Conservation (phyloP, 2,329 filamentous ascomycete species). For the Cucurbitaria berberidis region DNA sequence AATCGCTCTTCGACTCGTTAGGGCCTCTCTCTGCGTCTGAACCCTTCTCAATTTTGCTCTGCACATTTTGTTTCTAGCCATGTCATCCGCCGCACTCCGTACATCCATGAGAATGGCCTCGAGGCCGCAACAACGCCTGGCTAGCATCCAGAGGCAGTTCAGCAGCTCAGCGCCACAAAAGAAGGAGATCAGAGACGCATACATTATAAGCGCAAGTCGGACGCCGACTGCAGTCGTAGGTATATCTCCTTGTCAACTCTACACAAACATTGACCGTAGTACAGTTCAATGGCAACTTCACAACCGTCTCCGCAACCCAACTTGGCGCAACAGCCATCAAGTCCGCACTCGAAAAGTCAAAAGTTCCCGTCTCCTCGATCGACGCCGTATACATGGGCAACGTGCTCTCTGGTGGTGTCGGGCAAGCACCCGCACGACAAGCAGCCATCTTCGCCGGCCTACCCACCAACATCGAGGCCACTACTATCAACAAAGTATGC, state of each 20-base stretch:
- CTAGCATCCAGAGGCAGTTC: constrained; percentile 47
- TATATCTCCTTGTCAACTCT: not conserved
- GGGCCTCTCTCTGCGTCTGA: constrained; percentile 23
- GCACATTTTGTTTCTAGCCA: constrained; percentile 15
- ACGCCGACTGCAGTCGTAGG: constrained; percentile 87
- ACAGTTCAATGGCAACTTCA: constrained; percentile 93
- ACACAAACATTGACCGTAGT: constrained; percentile 4
- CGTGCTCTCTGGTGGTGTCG: constrained; percentile 81
- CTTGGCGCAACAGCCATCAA: constrained; percentile 92
- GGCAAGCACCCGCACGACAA: constrained; percentile 91
- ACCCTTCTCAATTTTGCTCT: constrained; percentile 5
- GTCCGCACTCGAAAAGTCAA: constrained; percentile 84
- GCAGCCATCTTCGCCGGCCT: constrained; percentile 88
- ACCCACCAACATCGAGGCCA: constrained; percentile 79
- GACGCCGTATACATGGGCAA: constrained; percentile 98
- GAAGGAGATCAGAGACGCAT: constrained; percentile 84
- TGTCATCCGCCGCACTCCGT: constrained; percentile 42
- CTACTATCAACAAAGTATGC: constrained; percentile 98
- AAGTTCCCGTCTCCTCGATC: constrained; percentile 79
- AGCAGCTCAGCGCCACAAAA: constrained; percentile 39
- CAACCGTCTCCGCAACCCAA: constrained; percentile 81
- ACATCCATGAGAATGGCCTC: constrained; percentile 45
- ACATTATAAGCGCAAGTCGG: constrained; percentile 87
- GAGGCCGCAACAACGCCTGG: constrained; percentile 45
- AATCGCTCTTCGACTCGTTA: constrained; percentile 28